Conservation (phyloP, 495 filamentous ascomycete species). For the Talaromyces trachyspermus region DNA sequence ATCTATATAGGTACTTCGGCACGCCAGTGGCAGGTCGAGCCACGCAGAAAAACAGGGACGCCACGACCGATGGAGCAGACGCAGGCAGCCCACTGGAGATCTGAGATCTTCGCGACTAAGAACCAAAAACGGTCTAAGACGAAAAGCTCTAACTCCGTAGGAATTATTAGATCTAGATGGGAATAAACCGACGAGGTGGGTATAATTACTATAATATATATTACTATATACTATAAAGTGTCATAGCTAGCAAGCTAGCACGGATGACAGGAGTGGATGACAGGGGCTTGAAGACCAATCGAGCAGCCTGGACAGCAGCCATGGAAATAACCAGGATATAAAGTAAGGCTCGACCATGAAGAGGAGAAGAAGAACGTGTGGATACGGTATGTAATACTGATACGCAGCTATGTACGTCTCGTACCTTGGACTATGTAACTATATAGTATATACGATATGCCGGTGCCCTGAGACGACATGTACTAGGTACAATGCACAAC, state of each 20-base stretch:
- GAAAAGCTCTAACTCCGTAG: constrained; percentile 2
- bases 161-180: background rate
- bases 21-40: background rate
- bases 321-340: too few species aligned
- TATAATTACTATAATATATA: background rate
- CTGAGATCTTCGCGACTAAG: constrained; percentile 9
- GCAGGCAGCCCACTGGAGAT: constrained; percentile 3
- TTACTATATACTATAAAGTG: too few species aligned
- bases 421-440: too few species aligned
- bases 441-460: too few species aligned
- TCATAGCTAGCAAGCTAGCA: background rate
- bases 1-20: constrained; percentile 1
- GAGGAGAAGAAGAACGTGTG: too few species aligned
- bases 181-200: background rate
- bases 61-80: constrained; percentile 3
- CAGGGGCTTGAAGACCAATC: too few species aligned
- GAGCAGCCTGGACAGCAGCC: too few species aligned
- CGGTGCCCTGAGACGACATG: too few species aligned
- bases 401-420: too few species aligned
- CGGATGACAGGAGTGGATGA: constrained; percentile 7
- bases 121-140: constrained; percentile 3
- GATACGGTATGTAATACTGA: too few species aligned
- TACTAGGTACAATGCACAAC: too few species aligned
- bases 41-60: constrained; percentile 2
- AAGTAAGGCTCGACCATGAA: too few species aligned